Conservation (phyloP, 2,329 filamentous ascomycete genomes). For the Lachnum nothofagi region DNA sequence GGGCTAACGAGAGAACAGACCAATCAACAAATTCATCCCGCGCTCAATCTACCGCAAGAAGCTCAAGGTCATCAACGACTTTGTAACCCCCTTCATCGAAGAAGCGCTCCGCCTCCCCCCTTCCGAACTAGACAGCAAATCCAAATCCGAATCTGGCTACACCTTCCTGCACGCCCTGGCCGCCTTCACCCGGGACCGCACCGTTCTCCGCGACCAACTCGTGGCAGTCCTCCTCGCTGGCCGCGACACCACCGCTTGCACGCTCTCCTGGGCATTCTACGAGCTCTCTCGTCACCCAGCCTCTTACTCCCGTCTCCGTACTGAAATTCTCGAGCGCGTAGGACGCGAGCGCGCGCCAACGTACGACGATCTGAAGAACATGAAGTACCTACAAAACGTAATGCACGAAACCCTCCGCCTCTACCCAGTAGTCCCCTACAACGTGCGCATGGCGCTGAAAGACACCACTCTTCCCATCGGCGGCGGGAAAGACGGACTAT, state of each 20-base stretch:
- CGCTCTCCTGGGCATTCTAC: conserved; percentile 76
- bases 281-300: conserved; percentile 70
- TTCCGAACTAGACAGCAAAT: conserved; percentile 67
- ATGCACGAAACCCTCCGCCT: conserved; percentile 74
- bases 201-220: conserved; percentile 76
- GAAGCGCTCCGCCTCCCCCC: conserved; percentile 62
- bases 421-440: conserved; percentile 75
- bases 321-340: conserved; percentile 64
- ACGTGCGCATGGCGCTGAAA: conserved; percentile 64
- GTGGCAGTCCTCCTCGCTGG: conserved; percentile 78
- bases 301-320: conserved; percentile 61
- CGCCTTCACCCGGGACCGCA: conserved; percentile 66
- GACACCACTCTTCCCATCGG: conserved; percentile 72
- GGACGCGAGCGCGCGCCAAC: conserved; percentile 60
- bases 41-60: conserved; percentile 57
- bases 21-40: conserved; percentile 59
- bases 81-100: conserved; percentile 75
- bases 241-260: conserved; percentile 79
- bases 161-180: conserved; percentile 86
- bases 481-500: conserved; percentile 57
- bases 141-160: conserved; percentile 66
- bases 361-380: conserved; percentile 77
- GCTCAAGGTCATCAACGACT: conserved; percentile 66
- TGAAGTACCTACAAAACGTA: conserved; percentile 73
- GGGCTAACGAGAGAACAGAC: conserved; percentile 37